Evolutionary conservation across 2,329 filamentous ascomycete species (phyloP).

Genomic region (Monosporascus sp.): DNA sequence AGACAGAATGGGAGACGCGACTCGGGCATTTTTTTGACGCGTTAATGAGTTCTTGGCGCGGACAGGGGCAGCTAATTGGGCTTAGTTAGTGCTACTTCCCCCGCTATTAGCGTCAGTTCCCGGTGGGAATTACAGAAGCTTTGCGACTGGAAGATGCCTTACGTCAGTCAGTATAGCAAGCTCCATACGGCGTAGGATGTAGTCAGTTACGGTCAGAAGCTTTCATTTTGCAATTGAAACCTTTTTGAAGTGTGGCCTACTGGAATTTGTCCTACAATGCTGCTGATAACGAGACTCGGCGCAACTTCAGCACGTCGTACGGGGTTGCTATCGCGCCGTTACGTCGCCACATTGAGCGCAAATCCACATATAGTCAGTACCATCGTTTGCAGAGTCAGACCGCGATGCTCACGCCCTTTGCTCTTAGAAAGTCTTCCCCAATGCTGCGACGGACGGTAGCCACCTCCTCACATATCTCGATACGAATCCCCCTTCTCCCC

Average conservation of each 20-base stretch:
- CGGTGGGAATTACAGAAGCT: neutral
- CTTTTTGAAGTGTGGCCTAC: too few relatives aligned
- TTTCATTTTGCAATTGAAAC: neutral
- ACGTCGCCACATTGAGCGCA: slow-evolving; percentile 41
- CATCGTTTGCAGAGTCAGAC: neutral
- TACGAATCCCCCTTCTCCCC: slow-evolving; percentile 47
- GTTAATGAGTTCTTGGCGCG: slow-evolving; percentile 16
- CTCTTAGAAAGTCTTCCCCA: slow-evolving; percentile 52
- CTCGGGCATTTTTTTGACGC: slow-evolving; percentile 12
- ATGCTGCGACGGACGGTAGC: slow-evolving; percentile 37
- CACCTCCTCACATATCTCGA: slow-evolving; percentile 57
- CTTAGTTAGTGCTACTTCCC: neutral
- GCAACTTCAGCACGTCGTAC: slow-evolving; percentile 17
- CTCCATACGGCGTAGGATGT: neutral
- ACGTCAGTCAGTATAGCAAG: neutral
- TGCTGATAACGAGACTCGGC: slow-evolving; percentile 27
- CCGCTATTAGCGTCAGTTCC: slow-evolving; percentile 1
- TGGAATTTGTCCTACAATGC: slow-evolving; percentile 7
- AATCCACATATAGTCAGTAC: slow-evolving; percentile 51
- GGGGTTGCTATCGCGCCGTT: slow-evolving; percentile 21
- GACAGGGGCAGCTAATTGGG: slow-evolving; percentile 1
- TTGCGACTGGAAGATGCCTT: neutral
- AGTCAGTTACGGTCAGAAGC: neutral
- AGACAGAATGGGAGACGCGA: slow-evolving; percentile 15
- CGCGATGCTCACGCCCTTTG: slow-evolving; percentile 6